phyloP scores from a whole-genome alignment of 495 filamentous ascomycete species.

The Tuber melanosporum region DNA sequence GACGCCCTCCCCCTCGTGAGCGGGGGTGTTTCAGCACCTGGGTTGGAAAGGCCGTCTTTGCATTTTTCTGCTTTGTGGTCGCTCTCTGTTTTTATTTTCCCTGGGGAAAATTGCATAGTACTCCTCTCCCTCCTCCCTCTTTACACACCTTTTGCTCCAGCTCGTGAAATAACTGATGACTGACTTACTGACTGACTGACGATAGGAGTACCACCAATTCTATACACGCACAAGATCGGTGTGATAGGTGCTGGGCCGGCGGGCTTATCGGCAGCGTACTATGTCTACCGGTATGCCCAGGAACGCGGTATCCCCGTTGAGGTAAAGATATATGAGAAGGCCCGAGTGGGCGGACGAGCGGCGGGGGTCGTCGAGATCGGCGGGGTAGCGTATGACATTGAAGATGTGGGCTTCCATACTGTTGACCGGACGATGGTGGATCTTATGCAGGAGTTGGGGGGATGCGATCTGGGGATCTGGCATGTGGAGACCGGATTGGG shows the following conservation, averaged over 20 bases:
- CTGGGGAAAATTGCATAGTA: neutral
- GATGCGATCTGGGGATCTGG: slow-evolving; percentile 46
- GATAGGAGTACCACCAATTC: neutral
- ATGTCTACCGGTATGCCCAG: slow-evolving; percentile 62
- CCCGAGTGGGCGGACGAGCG: slow-evolving; percentile 71
- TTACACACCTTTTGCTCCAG: neutral
- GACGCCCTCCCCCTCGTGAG: neutral
- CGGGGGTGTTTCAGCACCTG: neutral
- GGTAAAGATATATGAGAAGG: slow-evolving; percentile 83
- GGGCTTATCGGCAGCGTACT: slow-evolving; percentile 77
- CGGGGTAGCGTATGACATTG: slow-evolving; percentile 57
- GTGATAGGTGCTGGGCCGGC: slow-evolving; percentile 75
- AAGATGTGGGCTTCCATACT: slow-evolving; percentile 81
- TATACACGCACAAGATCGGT: neutral
- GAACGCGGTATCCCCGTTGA: slow-evolving; percentile 53
- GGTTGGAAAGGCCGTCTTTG: neutral
- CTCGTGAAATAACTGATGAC: neutral
- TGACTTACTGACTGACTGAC: neutral
- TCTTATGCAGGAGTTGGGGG: slow-evolving; percentile 62
- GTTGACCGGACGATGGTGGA: slow-evolving; percentile 72
- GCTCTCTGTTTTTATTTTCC: neutral
- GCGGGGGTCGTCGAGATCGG: slow-evolving; percentile 73
- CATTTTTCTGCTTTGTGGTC: neutral
- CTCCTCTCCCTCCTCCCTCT: neutral
- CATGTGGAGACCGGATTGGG: slow-evolving; percentile 16